Evolutionary conservation across 768 basidiomycete species (phyloP).

Genomic region (Mycena floridula): DNA sequence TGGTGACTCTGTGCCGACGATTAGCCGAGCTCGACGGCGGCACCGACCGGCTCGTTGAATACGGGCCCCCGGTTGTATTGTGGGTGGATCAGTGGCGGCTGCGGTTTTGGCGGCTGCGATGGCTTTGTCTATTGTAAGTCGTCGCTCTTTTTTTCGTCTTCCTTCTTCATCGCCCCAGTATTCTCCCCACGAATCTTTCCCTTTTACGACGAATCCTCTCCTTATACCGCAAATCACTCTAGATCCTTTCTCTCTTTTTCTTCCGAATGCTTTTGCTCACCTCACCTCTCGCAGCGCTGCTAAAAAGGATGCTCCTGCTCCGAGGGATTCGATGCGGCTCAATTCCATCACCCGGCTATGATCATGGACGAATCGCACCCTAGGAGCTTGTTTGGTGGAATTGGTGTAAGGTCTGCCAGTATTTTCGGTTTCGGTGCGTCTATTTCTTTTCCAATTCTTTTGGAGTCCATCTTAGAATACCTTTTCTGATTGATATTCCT

Average conservation of each 20-base stretch:
- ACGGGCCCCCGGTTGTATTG: slow-evolving; percentile 35
- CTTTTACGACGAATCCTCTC: not conserved
- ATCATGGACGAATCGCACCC: slow-evolving; percentile 16
- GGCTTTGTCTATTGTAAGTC: slow-evolving; percentile 35
- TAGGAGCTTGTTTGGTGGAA: slow-evolving; percentile 22
- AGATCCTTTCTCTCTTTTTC: no score
- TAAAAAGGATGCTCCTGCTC: slow-evolving; percentile 21
- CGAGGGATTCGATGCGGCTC: slow-evolving; percentile 30
- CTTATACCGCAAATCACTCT: no score
- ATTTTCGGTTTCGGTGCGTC: no score
- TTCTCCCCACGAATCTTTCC: not conserved
- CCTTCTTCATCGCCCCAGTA: no score
- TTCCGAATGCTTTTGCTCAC: no score
- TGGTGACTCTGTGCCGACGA: slow-evolving; percentile 9
- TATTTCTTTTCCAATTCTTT: no score
- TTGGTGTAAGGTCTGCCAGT: not conserved
- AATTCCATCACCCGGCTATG: slow-evolving; percentile 16
- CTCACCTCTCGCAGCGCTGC: slow-evolving; percentile 27
- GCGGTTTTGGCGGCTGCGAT: slow-evolving; percentile 27
- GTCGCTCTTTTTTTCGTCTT: slow-evolving; percentile 35
- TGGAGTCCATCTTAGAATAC: no score
- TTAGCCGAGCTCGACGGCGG: slow-evolving; percentile 9
- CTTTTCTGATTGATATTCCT: no score
- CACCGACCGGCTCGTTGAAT: slow-evolving; percentile 19
- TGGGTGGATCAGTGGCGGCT: slow-evolving; percentile 31